Percentiles rank a stretch among this genome's conserved stretches.
Conservation (phyloP, 345 rosid genomes). For the Durio zibethinus region DNA sequence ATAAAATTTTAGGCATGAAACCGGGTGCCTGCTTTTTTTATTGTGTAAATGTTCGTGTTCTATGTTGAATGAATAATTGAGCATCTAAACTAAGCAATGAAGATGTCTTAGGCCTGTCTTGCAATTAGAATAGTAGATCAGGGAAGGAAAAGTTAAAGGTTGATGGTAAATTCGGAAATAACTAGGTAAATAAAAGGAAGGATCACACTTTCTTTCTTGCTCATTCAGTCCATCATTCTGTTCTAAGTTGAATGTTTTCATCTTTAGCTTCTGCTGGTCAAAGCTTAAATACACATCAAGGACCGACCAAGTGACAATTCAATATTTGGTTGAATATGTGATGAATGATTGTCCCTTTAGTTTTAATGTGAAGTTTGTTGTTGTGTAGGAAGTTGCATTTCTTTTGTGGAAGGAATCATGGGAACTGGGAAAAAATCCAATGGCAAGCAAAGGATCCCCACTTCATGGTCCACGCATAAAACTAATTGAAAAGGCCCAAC, state of each 20-base stretch:
- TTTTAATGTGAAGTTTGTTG: conserved; percentile 8
- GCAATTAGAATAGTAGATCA: background rate
- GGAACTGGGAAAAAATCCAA: conserved; percentile 86
- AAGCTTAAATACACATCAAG: background rate
- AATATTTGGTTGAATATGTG: background rate
- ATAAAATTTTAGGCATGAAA: background rate
- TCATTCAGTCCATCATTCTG: background rate
- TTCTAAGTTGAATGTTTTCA: background rate
- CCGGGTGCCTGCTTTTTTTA: background rate
- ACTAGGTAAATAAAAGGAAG: background rate
- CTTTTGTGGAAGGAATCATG: conserved; percentile 97
- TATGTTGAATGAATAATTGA: background rate
- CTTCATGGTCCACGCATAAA: conserved; percentile 97
- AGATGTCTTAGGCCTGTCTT: background rate
- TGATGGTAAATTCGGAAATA: background rate
- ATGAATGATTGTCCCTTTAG: background rate
- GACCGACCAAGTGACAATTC: background rate
- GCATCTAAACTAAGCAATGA: background rate
- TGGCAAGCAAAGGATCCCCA: conserved; percentile 97
- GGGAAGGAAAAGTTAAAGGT: background rate
- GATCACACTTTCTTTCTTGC: background rate
- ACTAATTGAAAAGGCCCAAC: conserved; percentile 73
- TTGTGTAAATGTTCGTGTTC: background rate
- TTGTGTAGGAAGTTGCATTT: conserved; percentile 78
- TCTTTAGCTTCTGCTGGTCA: background rate